Evolutionary conservation across 768 basidiomycete genomes (phyloP).

Genomic region (Tylopilus rubrobrunneus): DNA sequence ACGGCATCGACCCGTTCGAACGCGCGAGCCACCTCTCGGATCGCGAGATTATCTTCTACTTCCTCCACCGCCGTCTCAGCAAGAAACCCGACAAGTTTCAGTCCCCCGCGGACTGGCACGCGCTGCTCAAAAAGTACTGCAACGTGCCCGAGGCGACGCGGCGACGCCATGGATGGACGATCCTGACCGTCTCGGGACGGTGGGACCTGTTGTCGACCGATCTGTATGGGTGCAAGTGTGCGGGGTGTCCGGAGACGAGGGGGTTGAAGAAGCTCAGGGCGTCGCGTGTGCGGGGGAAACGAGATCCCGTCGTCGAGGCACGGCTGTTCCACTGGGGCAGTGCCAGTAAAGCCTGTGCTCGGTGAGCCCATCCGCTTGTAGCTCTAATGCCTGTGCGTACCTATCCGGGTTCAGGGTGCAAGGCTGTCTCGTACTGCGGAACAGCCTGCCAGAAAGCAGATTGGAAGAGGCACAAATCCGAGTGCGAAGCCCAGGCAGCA

Average conservation of each 20-base stretch:
- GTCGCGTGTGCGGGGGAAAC: background rate
- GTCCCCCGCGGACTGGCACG: background rate
- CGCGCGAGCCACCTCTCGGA: background rate
- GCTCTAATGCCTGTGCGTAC: background rate
- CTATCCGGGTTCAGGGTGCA: background rate
- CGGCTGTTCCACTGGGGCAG: background rate
- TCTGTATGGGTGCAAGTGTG: background rate
- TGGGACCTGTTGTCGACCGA: background rate
- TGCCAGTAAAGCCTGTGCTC: background rate
- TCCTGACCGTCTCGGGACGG: background rate
- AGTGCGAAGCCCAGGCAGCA: background rate
- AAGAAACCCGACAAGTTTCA: background rate
- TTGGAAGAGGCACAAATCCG: constrained; percentile 1
- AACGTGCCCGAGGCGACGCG: background rate
- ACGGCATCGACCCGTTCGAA: background rate
- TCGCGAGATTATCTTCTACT: background rate
- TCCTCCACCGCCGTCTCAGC: background rate
- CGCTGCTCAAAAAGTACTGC: background rate
- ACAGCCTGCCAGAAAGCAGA: background rate
- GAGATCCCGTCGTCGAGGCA: background rate
- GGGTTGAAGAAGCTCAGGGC: background rate
- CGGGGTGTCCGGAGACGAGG: background rate
- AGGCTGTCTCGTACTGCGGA: background rate
- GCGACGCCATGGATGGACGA: background rate
- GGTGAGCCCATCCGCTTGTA: background rate